Evolutionary conservation across 164 flowering plant genomes (phyloP).

Genomic region (Magnolia officinalis): DNA sequence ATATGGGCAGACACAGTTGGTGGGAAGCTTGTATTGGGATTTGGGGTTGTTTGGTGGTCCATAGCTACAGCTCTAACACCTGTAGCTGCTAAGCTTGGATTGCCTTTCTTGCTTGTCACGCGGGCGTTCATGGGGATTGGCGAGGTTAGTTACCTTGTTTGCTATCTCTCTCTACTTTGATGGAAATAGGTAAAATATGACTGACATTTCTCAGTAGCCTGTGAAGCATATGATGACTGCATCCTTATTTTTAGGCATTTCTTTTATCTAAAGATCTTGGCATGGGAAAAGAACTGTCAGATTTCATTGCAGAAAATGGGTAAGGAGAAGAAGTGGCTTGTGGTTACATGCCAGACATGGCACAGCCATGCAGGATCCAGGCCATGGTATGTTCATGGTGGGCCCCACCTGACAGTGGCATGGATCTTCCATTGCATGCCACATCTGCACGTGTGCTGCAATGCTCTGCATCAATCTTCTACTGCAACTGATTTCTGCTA

Average conservation of each 20-base stretch:
- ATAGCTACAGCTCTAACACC: conserved; percentile 87
- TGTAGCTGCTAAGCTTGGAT: conserved; percentile 82
- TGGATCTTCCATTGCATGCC: background rate
- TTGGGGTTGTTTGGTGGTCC: conserved; percentile 99
- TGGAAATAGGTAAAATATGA: background rate
- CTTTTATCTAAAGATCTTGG: background rate
- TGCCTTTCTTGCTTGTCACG: conserved; percentile 82
- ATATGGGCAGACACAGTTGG: conserved; percentile 98
- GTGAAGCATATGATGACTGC: background rate
- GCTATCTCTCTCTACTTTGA: background rate
- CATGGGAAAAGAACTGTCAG: background rate
- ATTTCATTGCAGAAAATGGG: background rate
- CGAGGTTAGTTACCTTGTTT: conserved; percentile 53
- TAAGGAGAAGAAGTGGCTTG: too few relatives aligned
- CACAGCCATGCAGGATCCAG: too few relatives aligned
- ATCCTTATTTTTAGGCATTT: background rate
- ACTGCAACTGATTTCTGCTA: too few relatives aligned
- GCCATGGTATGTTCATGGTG: too few relatives aligned
- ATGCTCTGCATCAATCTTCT: too few relatives aligned
- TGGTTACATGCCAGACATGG: too few relatives aligned
- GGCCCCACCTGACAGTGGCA: background rate
- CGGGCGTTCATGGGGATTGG: conserved; percentile 98
- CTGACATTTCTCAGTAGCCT: background rate
- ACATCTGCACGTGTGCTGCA: background rate
- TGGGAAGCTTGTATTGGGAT: conserved; percentile 79